Base-by-base conservation (phyloP, 305 asterid genomes). In the Petunia hybrid region DNA sequence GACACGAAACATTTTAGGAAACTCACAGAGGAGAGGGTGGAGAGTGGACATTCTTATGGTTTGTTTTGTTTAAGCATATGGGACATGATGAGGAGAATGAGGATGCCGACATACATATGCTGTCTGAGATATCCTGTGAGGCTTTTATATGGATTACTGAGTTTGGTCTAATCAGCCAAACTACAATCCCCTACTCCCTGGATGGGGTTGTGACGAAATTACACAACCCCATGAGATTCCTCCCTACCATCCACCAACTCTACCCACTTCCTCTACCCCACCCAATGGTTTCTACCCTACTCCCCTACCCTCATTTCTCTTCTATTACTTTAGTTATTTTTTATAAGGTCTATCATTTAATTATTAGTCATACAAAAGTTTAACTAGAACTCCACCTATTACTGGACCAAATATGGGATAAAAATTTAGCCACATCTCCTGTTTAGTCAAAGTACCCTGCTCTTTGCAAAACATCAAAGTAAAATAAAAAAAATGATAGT, bases 11-110 rank as follows among this genome's bases (percentile, higher is more conserved):
- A 56, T 7, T 13, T n/a, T 8, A 36, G 51, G 38, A 76, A 38
- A 31, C 22, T 39, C 48, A 78, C 59, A 62, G 60, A 62, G 60
- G 57, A 22, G 73, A 62, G 81, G 16, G 69, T 62, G 57, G 67
- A 36, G 57, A 59, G 71, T 59, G 22, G 57, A 46, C 48, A 22
- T 51, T 68, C 56, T 68, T 42, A 31, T 7, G 56, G 76, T n/a
- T 41, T 68, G 39, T 8, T 42, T 68, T 4, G 39, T 67, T 67
- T 3, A 38, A 14, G 35, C 16, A n/a, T 8, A 41, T n/a, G 55
- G 38, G 53, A 67, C 55, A 67, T 36, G 75, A 41, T 6, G 75
- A 41, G 41, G 71, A 39, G 75, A 53, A 67, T 39, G 40, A 65
- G 51, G 35, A 65, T 39, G 35, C 39, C 3, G 5, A 66, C 74